These are phyloP conservation scores for Ruellia speciosa DNA, from an alignment of 305 asterid species.

Conservation along the genomic window DNA sequence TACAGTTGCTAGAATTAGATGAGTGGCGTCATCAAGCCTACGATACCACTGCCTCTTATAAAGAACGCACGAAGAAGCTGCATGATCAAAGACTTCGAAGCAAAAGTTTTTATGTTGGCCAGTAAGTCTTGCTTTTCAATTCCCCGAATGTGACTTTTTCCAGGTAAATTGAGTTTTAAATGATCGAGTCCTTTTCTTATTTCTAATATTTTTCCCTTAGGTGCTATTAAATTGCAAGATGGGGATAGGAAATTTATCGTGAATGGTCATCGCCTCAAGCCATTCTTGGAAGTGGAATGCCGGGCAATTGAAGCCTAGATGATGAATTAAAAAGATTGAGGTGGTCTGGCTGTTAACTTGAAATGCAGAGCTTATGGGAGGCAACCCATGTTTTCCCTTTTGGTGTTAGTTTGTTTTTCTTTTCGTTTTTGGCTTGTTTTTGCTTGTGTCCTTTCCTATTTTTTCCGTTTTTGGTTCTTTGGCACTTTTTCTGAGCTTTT, in stretches of 20 bases:
- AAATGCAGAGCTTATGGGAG: too few relatives aligned
- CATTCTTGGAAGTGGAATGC: too few relatives aligned
- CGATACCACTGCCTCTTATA: not conserved
- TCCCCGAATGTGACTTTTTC: not conserved
- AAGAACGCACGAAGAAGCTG: not conserved
- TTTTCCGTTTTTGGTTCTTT: too few relatives aligned
- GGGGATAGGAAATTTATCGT: not conserved
- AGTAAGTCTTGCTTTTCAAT: not conserved
- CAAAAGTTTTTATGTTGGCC: not conserved
- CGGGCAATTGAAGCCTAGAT: too few relatives aligned
- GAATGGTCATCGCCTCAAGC: not conserved
- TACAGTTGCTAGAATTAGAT: not conserved
- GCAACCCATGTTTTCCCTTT: too few relatives aligned
- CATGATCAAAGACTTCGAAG: not conserved
- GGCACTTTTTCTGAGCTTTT: too few relatives aligned
- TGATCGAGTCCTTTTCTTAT: not conserved
- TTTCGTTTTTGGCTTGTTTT: too few relatives aligned
- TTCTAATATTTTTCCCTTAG: not conserved
- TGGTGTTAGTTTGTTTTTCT: too few relatives aligned
- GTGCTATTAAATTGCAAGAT: not conserved
- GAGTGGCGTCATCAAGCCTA: not conserved
- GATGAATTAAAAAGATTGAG: too few relatives aligned
- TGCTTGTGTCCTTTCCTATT: too few relatives aligned
- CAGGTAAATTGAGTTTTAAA: not conserved
- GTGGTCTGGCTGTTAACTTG: too few relatives aligned